Conservation (phyloP, 2,329 filamentous ascomycete species). For the Hymenoscyphus repandus region DNA sequence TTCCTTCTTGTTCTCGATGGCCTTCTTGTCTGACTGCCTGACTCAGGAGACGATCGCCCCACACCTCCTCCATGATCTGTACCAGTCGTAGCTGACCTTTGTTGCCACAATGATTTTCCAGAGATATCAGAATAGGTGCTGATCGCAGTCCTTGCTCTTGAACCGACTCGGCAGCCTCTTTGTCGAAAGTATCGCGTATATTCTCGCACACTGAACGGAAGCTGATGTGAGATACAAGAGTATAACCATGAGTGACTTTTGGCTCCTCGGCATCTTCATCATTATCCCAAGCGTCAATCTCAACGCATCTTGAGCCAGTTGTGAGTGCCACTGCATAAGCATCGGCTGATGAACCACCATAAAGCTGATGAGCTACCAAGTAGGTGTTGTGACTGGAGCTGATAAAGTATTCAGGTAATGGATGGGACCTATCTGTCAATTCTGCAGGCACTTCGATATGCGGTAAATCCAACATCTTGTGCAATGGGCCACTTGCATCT, state of each 20-base stretch:
- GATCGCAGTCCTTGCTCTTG: slow-evolving; percentile 36
- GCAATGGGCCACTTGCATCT: slow-evolving; percentile 41
- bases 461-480: slow-evolving; percentile 48
- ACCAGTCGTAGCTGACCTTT: slow-evolving; percentile 57
- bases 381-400: slow-evolving; percentile 73
- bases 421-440: slow-evolving; percentile 51
- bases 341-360: slow-evolving; percentile 53
- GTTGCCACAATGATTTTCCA: slow-evolving; percentile 61
- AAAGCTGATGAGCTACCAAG: slow-evolving; percentile 64
- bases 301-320: slow-evolving; percentile 63
- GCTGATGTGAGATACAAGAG: slow-evolving; percentile 58
- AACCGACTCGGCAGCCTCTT: slow-evolving; percentile 44
- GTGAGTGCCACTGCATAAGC: slow-evolving; percentile 59
- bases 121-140: slow-evolving; percentile 57
- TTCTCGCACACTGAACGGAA: slow-evolving; percentile 63
- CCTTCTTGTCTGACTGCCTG: slow-evolving; percentile 52
- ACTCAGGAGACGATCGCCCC: slow-evolving; percentile 54
- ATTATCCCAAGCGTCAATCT: slow-evolving; percentile 70
- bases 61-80: slow-evolving; percentile 60
- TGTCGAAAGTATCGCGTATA: slow-evolving; percentile 56
- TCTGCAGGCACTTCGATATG: slow-evolving; percentile 52
- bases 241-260: slow-evolving; percentile 67
- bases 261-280: slow-evolving; percentile 55
- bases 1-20: slow-evolving; percentile 47
- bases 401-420: slow-evolving; percentile 66